A percentile compares a stretch with the other conserved stretches of the same genome.
Conservation (phyloP, 371 early-diverging fungal species). For the Entomophthora muscae region DNA sequence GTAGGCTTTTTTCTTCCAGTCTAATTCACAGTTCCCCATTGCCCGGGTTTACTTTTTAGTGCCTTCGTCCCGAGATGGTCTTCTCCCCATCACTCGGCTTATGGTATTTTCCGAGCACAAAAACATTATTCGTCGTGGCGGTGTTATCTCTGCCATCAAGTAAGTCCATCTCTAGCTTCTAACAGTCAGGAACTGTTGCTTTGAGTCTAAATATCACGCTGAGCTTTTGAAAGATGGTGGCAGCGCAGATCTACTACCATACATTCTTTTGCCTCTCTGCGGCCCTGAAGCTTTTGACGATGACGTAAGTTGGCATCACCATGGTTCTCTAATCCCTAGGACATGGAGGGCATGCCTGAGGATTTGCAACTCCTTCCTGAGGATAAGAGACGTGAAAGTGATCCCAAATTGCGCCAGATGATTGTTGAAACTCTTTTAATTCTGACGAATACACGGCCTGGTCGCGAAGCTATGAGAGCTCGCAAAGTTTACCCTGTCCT, state of each 20-base stretch:
- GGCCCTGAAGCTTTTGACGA: conserved; percentile 82
- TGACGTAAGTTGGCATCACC: conserved; percentile 25
- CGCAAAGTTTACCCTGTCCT: conserved; percentile 77
- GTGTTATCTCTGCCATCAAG: conserved; percentile 70
- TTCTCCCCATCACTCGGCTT: conserved; percentile 61
- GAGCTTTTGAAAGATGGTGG: conserved; percentile 35
- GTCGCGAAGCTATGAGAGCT: conserved; percentile 58
- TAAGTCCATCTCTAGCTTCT: conserved; percentile 15
- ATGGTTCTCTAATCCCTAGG: conserved; percentile 21
- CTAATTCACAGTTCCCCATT: conserved; percentile 22
- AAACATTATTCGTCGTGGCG: conserved; percentile 70
- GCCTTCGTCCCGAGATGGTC: conserved; percentile 25
- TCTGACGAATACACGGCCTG: conserved; percentile 49
- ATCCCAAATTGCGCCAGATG: conserved; percentile 46
- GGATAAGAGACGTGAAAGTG: conserved; percentile 69
- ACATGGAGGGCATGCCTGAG: conserved; percentile 84
- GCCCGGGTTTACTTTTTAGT: conserved; percentile 59
- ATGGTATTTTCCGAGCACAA: conserved; percentile 71
- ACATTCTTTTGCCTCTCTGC: conserved; percentile 73
- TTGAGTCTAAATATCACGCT: conserved; percentile 45
- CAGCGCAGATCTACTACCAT: conserved; percentile 62
- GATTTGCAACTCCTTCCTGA: conserved; percentile 74
- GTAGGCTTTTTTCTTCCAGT: conserved; percentile 17
- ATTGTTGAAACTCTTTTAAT: conserved; percentile 67
- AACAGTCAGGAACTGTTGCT: conserved; percentile 63